Evolutionary conservation across 2,329 filamentous ascomycete genomes (phyloP).

Genomic region (Verticillium albo-atrum): DNA sequence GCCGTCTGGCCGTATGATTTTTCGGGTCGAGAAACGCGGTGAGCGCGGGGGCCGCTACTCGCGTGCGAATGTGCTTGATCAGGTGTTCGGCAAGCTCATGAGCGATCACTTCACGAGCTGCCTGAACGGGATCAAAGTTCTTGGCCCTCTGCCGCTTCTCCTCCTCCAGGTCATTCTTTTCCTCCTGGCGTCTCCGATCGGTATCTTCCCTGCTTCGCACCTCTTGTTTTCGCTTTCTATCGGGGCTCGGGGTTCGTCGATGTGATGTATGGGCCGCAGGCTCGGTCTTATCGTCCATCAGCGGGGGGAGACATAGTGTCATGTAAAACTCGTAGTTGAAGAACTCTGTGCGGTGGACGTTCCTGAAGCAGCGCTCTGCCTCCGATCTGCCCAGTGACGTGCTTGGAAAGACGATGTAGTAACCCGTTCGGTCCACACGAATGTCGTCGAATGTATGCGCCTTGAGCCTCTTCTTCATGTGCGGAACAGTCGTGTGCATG

Average conservation of each 20-base stretch:
- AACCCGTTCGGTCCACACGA: conserved; percentile 78
- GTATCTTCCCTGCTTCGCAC: conserved; percentile 59
- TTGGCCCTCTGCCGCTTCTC: conserved; percentile 85
- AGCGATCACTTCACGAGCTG: conserved; percentile 74
- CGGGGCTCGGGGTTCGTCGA: conserved; percentile 30
- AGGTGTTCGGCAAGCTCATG: conserved; percentile 82
- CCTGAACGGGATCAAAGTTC: conserved; percentile 83
- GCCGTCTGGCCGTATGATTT: conserved; percentile 74
- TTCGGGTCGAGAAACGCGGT: conserved; percentile 78
- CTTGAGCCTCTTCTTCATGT: conserved; percentile 86
- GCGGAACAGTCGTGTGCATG: conserved; percentile 76
- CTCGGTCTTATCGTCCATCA: conserved; percentile 8
- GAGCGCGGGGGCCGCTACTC: conserved; percentile 76
- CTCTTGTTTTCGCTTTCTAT: conserved; percentile 31
- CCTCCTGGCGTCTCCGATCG: conserved; percentile 63
- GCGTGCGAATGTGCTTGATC: conserved; percentile 81
- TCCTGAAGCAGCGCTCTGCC: conserved; percentile 72
- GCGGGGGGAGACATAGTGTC: conserved; percentile 56
- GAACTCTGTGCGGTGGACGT: conserved; percentile 75
- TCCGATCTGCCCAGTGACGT: conserved; percentile 72
- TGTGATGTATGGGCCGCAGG: conserved; percentile 15
- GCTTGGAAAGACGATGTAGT: conserved; percentile 87
- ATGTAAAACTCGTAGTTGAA: conserved; percentile 93
- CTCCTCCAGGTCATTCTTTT: conserved; percentile 78
- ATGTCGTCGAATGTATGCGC: conserved; percentile 78